Conservation (phyloP, 805 yeast genomes). For the Pichia paraexigua region DNA sequence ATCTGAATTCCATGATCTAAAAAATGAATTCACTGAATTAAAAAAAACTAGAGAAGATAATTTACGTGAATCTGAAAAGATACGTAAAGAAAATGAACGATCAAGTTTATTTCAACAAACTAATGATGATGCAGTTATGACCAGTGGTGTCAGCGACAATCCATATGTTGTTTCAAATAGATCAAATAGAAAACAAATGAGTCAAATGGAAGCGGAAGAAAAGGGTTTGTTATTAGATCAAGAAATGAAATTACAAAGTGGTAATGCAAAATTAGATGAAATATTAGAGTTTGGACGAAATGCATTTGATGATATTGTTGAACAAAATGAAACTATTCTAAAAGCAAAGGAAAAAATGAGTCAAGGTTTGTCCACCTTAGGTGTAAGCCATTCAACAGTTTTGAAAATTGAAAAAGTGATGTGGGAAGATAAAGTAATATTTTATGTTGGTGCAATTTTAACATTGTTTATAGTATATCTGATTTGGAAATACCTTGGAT, state of each 20-base stretch:
- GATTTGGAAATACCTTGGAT: conserved; percentile 58
- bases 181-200: conserved; percentile 10
- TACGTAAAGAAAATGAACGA: conserved; percentile 26
- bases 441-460: conserved; percentile 63
- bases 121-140: conserved; percentile 15
- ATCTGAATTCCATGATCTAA: conserved; percentile 37
- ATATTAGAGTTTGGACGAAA: conserved; percentile 83
- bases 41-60: conserved; percentile 48
- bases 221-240: conserved; percentile 69
- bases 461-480: conserved; percentile 61
- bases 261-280: conserved; percentile 79
- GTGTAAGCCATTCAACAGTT: conserved; percentile 81
- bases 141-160: conserved; percentile 31
- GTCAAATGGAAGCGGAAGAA: conserved; percentile 30
- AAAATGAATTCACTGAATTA: conserved; percentile 44
- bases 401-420: conserved; percentile 73
- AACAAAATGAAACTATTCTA: conserved; percentile 68
- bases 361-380: conserved; percentile 67
- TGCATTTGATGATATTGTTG: conserved; percentile 78
- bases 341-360: conserved; percentile 57
- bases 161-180: conserved; percentile 34
- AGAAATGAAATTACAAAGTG: conserved; percentile 46
- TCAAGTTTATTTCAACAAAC: conserved; percentile 28
- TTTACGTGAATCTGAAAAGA: conserved; percentile 38
- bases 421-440: conserved; percentile 77